A percentile compares a stretch with the other conserved stretches of the same genome.
Conservation (phyloP, 345 rosid species). For the Pelargonium nanum region DNA sequence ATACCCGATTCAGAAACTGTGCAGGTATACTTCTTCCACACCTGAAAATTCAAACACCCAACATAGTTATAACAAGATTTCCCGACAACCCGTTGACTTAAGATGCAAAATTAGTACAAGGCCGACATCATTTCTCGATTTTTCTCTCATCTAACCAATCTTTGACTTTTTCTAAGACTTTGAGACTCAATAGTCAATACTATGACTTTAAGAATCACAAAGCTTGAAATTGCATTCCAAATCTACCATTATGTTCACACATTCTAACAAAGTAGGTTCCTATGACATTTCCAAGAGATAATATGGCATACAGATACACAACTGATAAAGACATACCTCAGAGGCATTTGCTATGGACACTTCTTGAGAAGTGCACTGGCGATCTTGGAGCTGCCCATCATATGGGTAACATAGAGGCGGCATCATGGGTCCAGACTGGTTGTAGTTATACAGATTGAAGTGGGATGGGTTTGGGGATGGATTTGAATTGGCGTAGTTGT, state of each 20-base stretch:
- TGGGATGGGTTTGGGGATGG: conserved; percentile 68
- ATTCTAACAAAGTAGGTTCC: too few species aligned
- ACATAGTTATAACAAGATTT: background rate
- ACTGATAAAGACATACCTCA: conserved; percentile 30
- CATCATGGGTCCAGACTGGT: conserved; percentile 81
- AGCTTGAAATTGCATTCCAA: too few species aligned
- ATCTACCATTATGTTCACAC: too few species aligned
- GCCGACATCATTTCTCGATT: too few species aligned
- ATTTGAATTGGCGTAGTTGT: conserved; percentile 64
- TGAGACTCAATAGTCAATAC: too few species aligned
- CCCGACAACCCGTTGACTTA: too few species aligned
- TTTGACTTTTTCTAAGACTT: too few species aligned
- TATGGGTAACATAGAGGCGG: conserved; percentile 86
- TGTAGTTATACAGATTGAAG: conserved; percentile 40
- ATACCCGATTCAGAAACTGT: conserved; percentile 32
- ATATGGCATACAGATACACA: background rate
- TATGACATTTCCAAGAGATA: background rate
- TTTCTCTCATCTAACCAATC: too few species aligned
- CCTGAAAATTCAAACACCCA: conserved; percentile 29
- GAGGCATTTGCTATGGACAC: conserved; percentile 77
- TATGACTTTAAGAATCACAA: too few species aligned
- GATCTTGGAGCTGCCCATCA: conserved; percentile 47
- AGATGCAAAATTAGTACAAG: too few species aligned
- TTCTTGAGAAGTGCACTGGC: conserved; percentile 52
- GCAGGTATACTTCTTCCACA: conserved; percentile 64